Percentiles rank a stretch among this genome's conserved stretches.
phyloP scores from a whole-genome alignment of 2,329 filamentous ascomycete species.

The Alternaria sp. region DNA sequence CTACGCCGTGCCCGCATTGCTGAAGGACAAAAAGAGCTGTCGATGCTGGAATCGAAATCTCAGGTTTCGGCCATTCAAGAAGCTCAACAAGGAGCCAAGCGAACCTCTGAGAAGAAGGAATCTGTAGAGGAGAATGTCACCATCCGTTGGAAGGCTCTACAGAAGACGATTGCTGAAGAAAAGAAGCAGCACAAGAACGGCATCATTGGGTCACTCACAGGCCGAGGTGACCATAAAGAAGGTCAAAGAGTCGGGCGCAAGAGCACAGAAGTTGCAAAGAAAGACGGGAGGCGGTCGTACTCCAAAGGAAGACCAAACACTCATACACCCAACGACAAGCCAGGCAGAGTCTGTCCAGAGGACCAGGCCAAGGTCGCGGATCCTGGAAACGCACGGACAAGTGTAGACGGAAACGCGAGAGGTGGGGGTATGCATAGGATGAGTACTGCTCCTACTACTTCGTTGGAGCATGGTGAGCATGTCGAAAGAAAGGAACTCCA shows the following conservation, averaged over 20 bases:
- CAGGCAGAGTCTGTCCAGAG: constrained; percentile 1
- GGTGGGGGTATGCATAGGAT: constrained; percentile 23
- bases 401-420: constrained; percentile 18
- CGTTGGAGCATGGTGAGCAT: constrained; percentile 13
- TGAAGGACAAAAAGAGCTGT: constrained; percentile 59
- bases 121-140: constrained; percentile 45
- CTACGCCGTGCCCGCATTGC: constrained; percentile 67
- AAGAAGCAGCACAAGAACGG: constrained; percentile 38
- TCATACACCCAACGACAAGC: constrained; percentile 19
- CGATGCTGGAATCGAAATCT: constrained; percentile 26
- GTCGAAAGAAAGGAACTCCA: constrained; percentile 10
- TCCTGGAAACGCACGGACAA: constrained; percentile 22
- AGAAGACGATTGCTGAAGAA: constrained; percentile 34
- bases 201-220: constrained; percentile 36
- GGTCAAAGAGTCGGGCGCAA: constrained; percentile 42
- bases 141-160: constrained; percentile 36
- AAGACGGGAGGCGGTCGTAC: constrained; percentile 4
- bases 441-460: constrained; percentile 29
- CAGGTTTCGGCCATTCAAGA: constrained; percentile 16
- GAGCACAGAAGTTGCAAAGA: constrained; percentile 22
- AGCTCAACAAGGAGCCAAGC: constrained; percentile 11
- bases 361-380: constrained; percentile 16
- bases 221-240: constrained; percentile 36
- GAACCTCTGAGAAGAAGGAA: constrained; percentile 26
- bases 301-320: constrained; percentile 23